Conservation (phyloP, 2,329 filamentous ascomycete species). For the Aspergillus sp. region DNA sequence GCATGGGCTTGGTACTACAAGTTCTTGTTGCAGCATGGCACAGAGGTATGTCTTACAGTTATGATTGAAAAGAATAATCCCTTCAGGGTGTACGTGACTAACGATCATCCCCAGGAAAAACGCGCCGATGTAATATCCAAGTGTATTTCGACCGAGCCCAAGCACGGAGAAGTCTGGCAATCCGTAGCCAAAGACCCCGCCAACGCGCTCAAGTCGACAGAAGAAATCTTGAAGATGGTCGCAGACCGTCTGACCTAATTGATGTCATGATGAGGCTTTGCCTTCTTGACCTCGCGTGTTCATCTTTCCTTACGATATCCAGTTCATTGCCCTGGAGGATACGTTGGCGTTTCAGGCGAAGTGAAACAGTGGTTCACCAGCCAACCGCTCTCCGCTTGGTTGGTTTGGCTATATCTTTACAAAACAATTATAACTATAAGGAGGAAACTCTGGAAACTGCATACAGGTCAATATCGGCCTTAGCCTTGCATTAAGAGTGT, state of each 20-base stretch:
- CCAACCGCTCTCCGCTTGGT: no score
- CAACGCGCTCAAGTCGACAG: conserved; percentile 72
- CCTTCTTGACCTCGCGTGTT: neutral
- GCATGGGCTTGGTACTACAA: conserved; percentile 98
- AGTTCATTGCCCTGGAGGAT: no score
- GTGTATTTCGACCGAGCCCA: conserved; percentile 79
- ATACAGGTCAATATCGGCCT: neutral
- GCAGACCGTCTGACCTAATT: conserved; percentile 48
- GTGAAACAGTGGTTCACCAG: neutral
- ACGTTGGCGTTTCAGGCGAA: neutral
- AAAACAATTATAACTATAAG: no score
- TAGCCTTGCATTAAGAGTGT: neutral
- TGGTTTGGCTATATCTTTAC: no score
- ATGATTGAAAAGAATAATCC: conserved; percentile 7
- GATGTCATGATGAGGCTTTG: neutral
- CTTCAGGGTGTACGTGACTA: neutral
- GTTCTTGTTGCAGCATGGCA: conserved; percentile 89
- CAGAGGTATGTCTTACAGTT: conserved; percentile 55
- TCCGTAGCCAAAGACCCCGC: conserved; percentile 78
- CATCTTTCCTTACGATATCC: neutral
- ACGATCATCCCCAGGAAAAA: conserved; percentile 65
- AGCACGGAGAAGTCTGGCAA: conserved; percentile 93
- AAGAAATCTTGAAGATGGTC: conserved; percentile 82
- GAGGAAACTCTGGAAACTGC: neutral
- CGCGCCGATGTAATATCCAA: conserved; percentile 78